Conservation (phyloP, 2,329 filamentous ascomycete species). For the Exophiala sp. region DNA sequence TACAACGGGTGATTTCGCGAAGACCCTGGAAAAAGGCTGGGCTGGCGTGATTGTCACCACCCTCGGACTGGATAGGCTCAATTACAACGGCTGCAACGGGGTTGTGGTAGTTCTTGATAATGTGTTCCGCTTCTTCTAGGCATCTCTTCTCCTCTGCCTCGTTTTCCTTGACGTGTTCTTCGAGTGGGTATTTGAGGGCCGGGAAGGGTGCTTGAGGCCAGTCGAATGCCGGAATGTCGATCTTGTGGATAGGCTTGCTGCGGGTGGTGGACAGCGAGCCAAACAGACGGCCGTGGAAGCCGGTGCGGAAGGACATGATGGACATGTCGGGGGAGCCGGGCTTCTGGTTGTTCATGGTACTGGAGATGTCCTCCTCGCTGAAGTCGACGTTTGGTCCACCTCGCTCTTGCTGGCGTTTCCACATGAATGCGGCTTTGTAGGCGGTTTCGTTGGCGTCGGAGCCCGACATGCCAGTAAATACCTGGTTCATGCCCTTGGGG, state of each 20-base stretch:
- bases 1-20: conserved; percentile 71
- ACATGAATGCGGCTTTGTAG: conserved; percentile 96
- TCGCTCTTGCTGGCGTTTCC: conserved; percentile 74
- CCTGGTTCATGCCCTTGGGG: conserved; percentile 78
- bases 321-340: conserved; percentile 76
- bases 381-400: conserved; percentile 76
- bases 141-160: conserved; percentile 75
- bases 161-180: conserved; percentile 75
- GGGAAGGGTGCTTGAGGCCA: conserved; percentile 92
- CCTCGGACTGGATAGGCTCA: conserved; percentile 90
- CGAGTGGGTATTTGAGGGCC: conserved; percentile 77
- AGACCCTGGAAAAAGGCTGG: conserved; percentile 82
- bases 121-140: conserved; percentile 75
- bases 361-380: conserved; percentile 68
- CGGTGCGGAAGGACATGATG: conserved; percentile 83
- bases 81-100: conserved; percentile 79
- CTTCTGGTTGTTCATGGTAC: conserved; percentile 74
- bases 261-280: conserved; percentile 83
- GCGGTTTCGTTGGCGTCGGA: conserved; percentile 93
- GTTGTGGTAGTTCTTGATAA: conserved; percentile 74
- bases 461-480: conserved; percentile 85
- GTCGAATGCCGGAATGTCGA: conserved; percentile 92
- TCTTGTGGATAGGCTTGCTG: conserved; percentile 90
- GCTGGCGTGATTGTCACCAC: conserved; percentile 90
- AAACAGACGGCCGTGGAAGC: conserved; percentile 87